Conservation (phyloP, 306 rosid species). For the Sesbania bispinosa region DNA sequence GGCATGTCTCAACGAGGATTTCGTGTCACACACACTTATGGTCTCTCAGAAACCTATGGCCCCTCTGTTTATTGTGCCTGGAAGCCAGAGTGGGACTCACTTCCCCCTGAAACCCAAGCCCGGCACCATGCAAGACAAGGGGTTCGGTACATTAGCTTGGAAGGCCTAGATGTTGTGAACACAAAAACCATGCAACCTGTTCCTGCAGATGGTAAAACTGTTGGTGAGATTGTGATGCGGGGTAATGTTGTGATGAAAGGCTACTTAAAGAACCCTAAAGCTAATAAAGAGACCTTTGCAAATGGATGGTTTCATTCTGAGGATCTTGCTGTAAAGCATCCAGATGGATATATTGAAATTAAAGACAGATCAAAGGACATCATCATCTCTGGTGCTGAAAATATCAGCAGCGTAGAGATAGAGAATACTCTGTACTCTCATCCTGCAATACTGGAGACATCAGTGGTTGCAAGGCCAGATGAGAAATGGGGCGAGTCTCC, state of each 20-base stretch:
- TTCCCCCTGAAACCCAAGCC: slow-evolving; percentile 60
- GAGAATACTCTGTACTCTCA: slow-evolving; percentile 70
- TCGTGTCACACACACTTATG: slow-evolving; percentile 85
- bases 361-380: slow-evolving; percentile 96
- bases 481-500: slow-evolving; percentile 88
- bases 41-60: slow-evolving; percentile 88
- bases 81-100: slow-evolving; percentile 92
- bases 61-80: slow-evolving; percentile 80
- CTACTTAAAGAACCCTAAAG: slow-evolving; percentile 82
- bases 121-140: slow-evolving; percentile 87
- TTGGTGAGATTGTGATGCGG: slow-evolving; percentile 87
- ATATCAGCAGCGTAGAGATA: slow-evolving; percentile 87
- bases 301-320: slow-evolving; percentile 94
- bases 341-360: slow-evolving; percentile 85
- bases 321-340: slow-evolving; percentile 87
- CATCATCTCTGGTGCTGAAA: slow-evolving; percentile 91
- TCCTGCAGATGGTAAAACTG: slow-evolving; percentile 71
- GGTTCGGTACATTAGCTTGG: slow-evolving; percentile 66
- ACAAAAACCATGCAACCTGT: slow-evolving; percentile 68
- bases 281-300: slow-evolving; percentile 64
- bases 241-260: slow-evolving; percentile 93
- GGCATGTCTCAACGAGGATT: slow-evolving; percentile 79
- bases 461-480: slow-evolving; percentile 88
- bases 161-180: slow-evolving; percentile 63
- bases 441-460: slow-evolving; percentile 65